phyloP scores from a whole-genome alignment of 2,329 filamentous ascomycete genomes.

The Seiridium unicorne region DNA sequence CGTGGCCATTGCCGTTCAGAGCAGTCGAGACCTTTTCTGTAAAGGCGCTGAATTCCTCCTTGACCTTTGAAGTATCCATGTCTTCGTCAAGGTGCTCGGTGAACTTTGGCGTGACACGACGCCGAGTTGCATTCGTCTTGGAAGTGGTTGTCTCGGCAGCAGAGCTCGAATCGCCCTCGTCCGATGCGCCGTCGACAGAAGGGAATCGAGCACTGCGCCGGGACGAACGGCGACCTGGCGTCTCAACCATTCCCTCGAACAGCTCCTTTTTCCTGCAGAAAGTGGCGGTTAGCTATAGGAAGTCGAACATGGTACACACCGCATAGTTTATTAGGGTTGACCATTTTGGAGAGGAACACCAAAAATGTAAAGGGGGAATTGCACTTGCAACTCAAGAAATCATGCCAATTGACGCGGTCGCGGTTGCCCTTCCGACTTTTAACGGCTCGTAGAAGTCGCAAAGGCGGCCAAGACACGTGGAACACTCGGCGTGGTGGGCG shows the following conservation, averaged over 20 bases:
- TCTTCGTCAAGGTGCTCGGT: conserved; percentile 49
- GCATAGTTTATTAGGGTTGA: too few species aligned
- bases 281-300: not conserved
- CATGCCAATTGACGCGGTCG: too few species aligned
- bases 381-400: too few species aligned
- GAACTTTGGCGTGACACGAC: conserved; percentile 48
- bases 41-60: conserved; percentile 25
- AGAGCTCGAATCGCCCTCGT: conserved; percentile 49
- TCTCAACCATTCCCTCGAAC: conserved; percentile 61
- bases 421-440: too few species aligned
- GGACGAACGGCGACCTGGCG: conserved; percentile 45
- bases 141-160: conserved; percentile 39
- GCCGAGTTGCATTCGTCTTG: conserved; percentile 37
- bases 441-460: not conserved
- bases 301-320: not conserved
- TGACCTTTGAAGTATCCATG: conserved; percentile 24
- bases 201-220: conserved; percentile 51
- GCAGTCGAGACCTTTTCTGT: conserved; percentile 19
- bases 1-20: conserved; percentile 21
- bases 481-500: not conserved
- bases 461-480: not conserved
- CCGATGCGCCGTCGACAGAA: conserved; percentile 39
- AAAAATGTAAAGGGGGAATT: too few species aligned
- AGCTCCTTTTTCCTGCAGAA: conserved; percentile 57
- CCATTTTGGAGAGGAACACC: too few species aligned